These are phyloP conservation scores for Logfia minima DNA, from an alignment of 129 eudicot species.

Conservation along the genomic window DNA sequence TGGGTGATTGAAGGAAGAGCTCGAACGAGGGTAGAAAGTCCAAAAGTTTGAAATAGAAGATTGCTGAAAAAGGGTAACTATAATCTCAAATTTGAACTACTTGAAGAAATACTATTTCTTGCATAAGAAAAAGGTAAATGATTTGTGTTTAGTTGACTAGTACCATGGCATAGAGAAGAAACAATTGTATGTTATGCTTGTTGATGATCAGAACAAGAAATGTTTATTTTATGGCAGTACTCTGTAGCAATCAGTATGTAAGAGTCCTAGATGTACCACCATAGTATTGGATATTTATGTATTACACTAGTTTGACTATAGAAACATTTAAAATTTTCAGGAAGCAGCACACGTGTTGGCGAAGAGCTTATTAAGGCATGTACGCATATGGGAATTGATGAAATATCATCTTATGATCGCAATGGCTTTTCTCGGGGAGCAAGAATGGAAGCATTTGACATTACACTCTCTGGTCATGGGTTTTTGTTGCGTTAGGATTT, in stretches of 20 bases:
- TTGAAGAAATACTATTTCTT: background rate
- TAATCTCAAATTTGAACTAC: background rate
- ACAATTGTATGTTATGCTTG: conserved; percentile 83
- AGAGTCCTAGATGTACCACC: conserved; percentile 56
- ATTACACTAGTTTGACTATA: background rate
- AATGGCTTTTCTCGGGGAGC: conserved; percentile 77
- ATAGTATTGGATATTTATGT: conserved; percentile 36
- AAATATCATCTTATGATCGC: conserved; percentile 70
- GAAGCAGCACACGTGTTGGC: conserved; percentile 83
- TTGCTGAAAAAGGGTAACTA: background rate
- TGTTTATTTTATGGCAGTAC: conserved; percentile 82
- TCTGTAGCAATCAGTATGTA: conserved; percentile 64
- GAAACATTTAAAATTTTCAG: conserved; percentile 34
- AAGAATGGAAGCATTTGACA: conserved; percentile 83
- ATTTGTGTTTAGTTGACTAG: conserved; percentile 36
- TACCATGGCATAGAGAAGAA: conserved; percentile 76
- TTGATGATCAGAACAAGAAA: conserved; percentile 88
- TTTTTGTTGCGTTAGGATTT: conserved; percentile 51
- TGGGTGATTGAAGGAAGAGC: background rate
- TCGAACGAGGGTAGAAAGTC: background rate
- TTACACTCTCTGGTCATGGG: conserved; percentile 73
- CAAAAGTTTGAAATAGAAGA: background rate
- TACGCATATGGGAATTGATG: conserved; percentile 59
- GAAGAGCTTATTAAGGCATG: conserved; percentile 86
- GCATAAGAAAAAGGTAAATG: background rate